Evolutionary conservation across 495 filamentous ascomycete species (phyloP), one percentile per base, ranked within the genome.

Genomic region (Podospora australis): DNA sequence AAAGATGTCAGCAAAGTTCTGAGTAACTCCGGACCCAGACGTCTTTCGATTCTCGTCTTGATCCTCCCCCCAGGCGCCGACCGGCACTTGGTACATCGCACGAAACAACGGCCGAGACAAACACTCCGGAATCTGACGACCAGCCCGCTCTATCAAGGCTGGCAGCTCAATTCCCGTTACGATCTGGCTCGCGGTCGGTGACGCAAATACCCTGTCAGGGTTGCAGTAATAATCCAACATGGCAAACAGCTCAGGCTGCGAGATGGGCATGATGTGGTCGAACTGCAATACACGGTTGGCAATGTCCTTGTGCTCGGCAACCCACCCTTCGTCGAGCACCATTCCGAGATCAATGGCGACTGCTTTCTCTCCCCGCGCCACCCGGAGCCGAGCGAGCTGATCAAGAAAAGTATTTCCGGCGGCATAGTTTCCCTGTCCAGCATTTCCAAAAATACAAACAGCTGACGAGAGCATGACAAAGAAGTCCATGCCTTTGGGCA

Each of bases 321-420:
- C 34, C 23, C 58, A 54, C 7, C 58, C 60, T 6, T 47, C 55
- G 1, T 41, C 46, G 4, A 61, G 51, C 17, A 44, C 51, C 10
- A 42, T 55, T n/a, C n/a, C n/a, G n/a, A n/a, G n/a, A n/a, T n/a
- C n/a, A n/a, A n/a, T n/a, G n/a, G n/a, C n/a, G n/a, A n/a, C n/a
- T n/a, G n/a, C n/a, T n/a, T n/a, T n/a, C n/a, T n/a, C n/a, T n/a
- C n/a, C n/a, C n/a, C n/a, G n/a, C n/a, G n/a, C n/a, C n/a, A n/a
- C n/a, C n/a, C n/a, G n/a, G n/a, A n/a, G 57, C 13, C 26, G 26
- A 13, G 26, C 62, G 38, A 75, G 63, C 3, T 66, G 66, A 28
- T 75, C 77, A 2, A 78, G 62, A 53, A 74, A 82, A 8, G 72
- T 71, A 54, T 78, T 79, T 8, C 70, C 75, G 2, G 75, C 75